Base-by-base conservation (phyloP, 1,139 yeast genomes). In the Suhomyces maxii region DNA sequence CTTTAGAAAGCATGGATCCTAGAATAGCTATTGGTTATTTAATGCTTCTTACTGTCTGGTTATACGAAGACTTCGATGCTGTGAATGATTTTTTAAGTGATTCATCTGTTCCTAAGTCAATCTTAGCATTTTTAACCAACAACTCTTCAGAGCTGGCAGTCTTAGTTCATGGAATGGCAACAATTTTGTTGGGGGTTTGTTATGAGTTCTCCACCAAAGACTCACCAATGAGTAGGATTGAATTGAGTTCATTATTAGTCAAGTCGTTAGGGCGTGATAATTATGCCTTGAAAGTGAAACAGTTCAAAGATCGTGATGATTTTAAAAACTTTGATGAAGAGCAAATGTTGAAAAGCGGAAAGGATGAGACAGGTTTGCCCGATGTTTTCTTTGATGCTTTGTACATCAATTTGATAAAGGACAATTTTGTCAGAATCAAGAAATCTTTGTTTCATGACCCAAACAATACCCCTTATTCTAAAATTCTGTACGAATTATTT, bases 321-420 rank as follows among this genome's bases (percentile, higher is more conserved):
- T 83, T 89, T 59, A 74, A 78, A 14, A 77, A 79, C 41, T 86
- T 81, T 53, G 83, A 80, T 31, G 80, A 77, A 9, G 74, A 74
- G 7, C 54, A 31, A 34, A 56, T 45, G 42, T 58, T 49, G 34
- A 59, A 35, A 50, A 53, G 40, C 50, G 62, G 41, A 10, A 78
- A 80, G 51, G 96, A 89, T 60, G 84, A 82, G 3, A 83, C 96
- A 1, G 99, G 99, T 1, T 73, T 91, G 35, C 99, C 98, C 0
- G 81, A 83, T 47, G 89, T 91, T 1, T 89, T 79, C 55, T 86
- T 93, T 58, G 86, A 84, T 52, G 60, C 78, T 0, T 68, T 75
- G 3, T 89, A 89, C 59, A 84, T 89, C 3, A 71, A 71, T 6
- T 67, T 89, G 46, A 68, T 93, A 42, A 85, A 83, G 53, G 95